A percentile compares a stretch with the other conserved stretches of the same genome.
Conservation (phyloP, 441 rosid genomes). For the Flueggea neowawraea region DNA sequence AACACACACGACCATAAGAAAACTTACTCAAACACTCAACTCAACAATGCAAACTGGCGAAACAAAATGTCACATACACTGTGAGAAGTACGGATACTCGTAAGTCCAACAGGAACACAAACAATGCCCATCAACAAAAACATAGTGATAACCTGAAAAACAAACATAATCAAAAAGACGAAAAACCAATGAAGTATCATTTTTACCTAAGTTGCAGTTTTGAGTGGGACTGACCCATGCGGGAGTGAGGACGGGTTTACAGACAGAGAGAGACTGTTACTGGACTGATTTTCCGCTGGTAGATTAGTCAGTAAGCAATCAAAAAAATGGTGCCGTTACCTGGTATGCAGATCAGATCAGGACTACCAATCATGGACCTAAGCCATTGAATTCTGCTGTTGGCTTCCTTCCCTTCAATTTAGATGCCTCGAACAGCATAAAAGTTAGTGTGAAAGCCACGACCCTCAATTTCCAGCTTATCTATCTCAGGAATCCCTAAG, state of each 20-base stretch:
- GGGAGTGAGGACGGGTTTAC: conserved; percentile 85
- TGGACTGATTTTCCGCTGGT: no score
- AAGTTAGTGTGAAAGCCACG: conserved; percentile 93
- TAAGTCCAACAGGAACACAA: conserved; percentile 68
- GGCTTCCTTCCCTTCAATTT: conserved; percentile 97
- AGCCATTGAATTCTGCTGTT: conserved; percentile 98
- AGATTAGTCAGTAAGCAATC: background rate
- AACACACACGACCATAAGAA: conserved; percentile 1
- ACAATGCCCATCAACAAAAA: conserved; percentile 55
- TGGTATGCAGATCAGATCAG: conserved; percentile 92
- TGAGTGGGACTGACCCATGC: conserved; percentile 53
- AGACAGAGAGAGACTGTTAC: conserved; percentile 83
- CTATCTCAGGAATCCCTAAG: conserved; percentile 82
- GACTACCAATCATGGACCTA: conserved; percentile 97
- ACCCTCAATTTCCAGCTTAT: conserved; percentile 94
- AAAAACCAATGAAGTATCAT: background rate
- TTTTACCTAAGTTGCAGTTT: background rate
- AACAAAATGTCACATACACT: conserved; percentile 32
- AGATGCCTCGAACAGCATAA: conserved; percentile 80
- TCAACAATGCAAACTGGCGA: no score
- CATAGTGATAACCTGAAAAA: conserved; percentile 52
- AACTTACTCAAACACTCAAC: no score
- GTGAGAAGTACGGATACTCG: conserved; percentile 66
- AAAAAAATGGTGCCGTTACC: conserved; percentile 36
- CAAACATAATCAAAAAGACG: conserved; percentile 4